Base-by-base conservation (phyloP, 148 eudicot species). In the Rhododendron henanense region DNA sequence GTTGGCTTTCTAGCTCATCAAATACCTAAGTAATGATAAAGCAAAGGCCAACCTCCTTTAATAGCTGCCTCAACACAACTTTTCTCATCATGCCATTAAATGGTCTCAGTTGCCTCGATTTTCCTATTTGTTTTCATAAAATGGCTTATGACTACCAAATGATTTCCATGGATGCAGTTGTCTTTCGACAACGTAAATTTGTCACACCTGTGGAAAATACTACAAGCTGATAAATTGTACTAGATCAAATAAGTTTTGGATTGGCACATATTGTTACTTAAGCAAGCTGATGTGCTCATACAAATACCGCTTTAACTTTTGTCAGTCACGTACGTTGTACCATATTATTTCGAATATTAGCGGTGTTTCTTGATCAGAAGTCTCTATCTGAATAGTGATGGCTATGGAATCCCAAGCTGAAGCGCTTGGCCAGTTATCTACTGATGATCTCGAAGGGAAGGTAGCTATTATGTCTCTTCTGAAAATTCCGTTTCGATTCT, bases 341-440 rank as follows among this genome's bases (percentile, higher is more conserved):
- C 57, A 44, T 78, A 44, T 44, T 78, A 44, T 78, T 23, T 35
- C 44, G 35, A 77, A 39, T 77, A 39, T 77, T 41, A 21, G 50
- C 44, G 11, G 15, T 78, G 81, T 78, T 78, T 78, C 81, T 21
- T 76, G 51, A 78, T 44, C 25, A 15, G 25, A 78, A 78, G 81
- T 78, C n/a, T 78, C 33, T 78, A 6, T 47, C 50, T 78, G 81
- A 16, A 45, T 89, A 97, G 99, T 97, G 50, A 13, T 95, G 95
- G 95, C 94, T 44, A 94, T 97, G 99, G 99, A 97, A 88, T 93
- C 98, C 71, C 95, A 93, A 91, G 96, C 99, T 23, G 99, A 95
- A 31, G 98, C 98, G 2, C 94, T 95, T 81, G 91, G 90, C 90
- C 95, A 94, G 87, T 89, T 97, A 82, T 90, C 93, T n/a, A 86